phyloP scores from a whole-genome alignment of 306 rosid genomes.

The Glycyrrhiza uralensis region DNA sequence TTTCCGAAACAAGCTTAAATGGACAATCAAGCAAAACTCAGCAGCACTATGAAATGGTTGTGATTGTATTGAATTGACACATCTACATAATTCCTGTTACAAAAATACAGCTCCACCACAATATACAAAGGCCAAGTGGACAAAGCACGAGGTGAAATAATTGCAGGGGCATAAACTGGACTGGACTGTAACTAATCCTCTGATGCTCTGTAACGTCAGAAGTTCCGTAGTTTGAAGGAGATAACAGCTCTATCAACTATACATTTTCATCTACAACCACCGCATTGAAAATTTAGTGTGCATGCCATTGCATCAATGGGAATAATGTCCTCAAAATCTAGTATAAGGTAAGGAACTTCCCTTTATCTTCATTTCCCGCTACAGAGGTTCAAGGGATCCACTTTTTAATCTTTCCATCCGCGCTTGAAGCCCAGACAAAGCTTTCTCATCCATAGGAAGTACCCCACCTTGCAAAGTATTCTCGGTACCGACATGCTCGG shows the following conservation, averaged over 20 bases:
- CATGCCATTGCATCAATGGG: constrained; percentile 23
- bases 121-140: constrained; percentile 36
- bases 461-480: constrained; percentile 65
- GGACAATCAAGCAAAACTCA: constrained; percentile 16
- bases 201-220: constrained; percentile 31
- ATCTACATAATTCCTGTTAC: constrained; percentile 32
- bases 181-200: constrained; percentile 26
- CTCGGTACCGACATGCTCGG: constrained; percentile 47
- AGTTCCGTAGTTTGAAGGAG: constrained; percentile 21
- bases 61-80: constrained; percentile 29
- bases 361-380: neutral
- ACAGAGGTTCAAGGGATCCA: constrained; percentile 76
- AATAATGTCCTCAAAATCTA: neutral
- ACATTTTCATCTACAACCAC: constrained; percentile 32
- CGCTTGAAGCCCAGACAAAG: constrained; percentile 96
- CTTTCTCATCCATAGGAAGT: constrained; percentile 94
- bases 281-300: constrained; percentile 16
- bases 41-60: constrained; percentile 16
- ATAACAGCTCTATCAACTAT: constrained; percentile 20
- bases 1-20: constrained; percentile 19
- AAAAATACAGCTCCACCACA: constrained; percentile 31
- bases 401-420: constrained; percentile 99
- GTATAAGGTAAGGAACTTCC: neutral
- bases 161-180: constrained; percentile 23
- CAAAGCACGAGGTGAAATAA: constrained; percentile 19